Evolutionary conservation across 176 grass and related monocot species (phyloP).

Genomic region (Raddia guianensis): DNA sequence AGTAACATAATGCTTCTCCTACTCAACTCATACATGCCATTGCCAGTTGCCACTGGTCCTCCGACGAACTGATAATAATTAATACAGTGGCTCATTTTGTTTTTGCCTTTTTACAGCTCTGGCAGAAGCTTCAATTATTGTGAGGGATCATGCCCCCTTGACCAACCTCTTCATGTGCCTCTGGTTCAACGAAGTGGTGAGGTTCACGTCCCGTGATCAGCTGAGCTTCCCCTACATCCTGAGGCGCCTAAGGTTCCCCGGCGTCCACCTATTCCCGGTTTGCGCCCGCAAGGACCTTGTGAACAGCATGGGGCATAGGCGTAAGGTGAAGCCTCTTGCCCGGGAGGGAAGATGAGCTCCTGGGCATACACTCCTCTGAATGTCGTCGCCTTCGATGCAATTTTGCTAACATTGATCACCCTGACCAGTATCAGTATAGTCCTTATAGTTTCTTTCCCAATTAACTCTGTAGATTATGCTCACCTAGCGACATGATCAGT

Average conservation of each 20-base stretch:
- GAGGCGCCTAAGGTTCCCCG: slow-evolving; percentile 50
- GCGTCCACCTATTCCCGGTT: slow-evolving; percentile 83
- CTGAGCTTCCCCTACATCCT: slow-evolving; percentile 90
- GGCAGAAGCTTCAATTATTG: slow-evolving; percentile 83
- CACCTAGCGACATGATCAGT: slow-evolving; percentile 3
- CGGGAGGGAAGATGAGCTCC: slow-evolving; percentile 47
- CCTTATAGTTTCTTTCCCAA: not conserved
- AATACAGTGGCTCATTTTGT: not conserved
- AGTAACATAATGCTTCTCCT: slow-evolving; percentile 15
- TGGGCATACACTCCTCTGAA: not conserved
- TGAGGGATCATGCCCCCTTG: slow-evolving; percentile 70
- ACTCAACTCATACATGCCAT: slow-evolving; percentile 20
- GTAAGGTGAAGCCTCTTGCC: slow-evolving; percentile 81
- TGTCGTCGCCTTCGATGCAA: not conserved
- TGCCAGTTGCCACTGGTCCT: slow-evolving; percentile 35
- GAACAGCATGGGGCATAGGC: slow-evolving; percentile 70
- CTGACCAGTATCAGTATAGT: not conserved
- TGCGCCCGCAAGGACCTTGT: slow-evolving; percentile 83
- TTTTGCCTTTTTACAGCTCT: slow-evolving; percentile 68
- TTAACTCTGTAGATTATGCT: not conserved
- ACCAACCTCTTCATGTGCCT: slow-evolving; percentile 90
- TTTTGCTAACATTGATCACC: not conserved
- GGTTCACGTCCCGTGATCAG: slow-evolving; percentile 89
- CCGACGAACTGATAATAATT: slow-evolving; percentile 8
- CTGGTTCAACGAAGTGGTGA: slow-evolving; percentile 93